phyloP scores from a whole-genome alignment of 345 rosid species.

The Conringia planisiliqua region DNA sequence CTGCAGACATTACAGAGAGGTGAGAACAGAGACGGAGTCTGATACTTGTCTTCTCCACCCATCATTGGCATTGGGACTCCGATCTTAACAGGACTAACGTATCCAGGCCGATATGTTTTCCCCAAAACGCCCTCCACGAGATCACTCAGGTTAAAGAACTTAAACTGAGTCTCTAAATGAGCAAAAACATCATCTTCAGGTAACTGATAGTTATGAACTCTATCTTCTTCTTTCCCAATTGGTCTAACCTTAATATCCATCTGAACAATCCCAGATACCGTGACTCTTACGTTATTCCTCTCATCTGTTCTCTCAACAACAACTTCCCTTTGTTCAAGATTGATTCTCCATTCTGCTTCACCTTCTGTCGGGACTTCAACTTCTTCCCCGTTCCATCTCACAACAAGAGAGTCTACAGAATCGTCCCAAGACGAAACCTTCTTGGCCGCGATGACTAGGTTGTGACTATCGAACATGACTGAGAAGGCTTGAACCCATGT shows the following conservation, averaged over 20 bases:
- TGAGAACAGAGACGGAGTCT: conserved; percentile 53
- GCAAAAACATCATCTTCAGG: conserved; percentile 56
- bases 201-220: conserved; percentile 37
- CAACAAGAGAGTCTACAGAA: conserved; percentile 42
- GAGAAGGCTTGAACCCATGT: conserved; percentile 50
- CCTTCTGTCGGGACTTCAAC: conserved; percentile 39
- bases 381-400: conserved; percentile 42
- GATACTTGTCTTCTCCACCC: conserved; percentile 69
- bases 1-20: conserved; percentile 49
- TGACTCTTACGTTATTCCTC: conserved; percentile 42
- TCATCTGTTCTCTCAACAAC: conserved; percentile 53
- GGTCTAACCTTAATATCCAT: conserved; percentile 50
- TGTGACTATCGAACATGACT: conserved; percentile 51
- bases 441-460: conserved; percentile 52
- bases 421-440: conserved; percentile 47
- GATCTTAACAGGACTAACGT: conserved; percentile 53
- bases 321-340: conserved; percentile 28
- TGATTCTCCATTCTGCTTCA: conserved; percentile 48
- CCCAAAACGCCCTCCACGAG: conserved; percentile 66
- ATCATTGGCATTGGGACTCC: conserved; percentile 71
- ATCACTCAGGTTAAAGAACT: conserved; percentile 43
- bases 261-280: conserved; percentile 41
- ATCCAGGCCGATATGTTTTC: conserved; percentile 57
- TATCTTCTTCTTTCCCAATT: conserved; percentile 51
- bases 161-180: conserved; percentile 68